These are phyloP conservation scores for Lipomyces spencermartinsiae DNA, from an alignment of 805 yeast genomes.

Conservation along the genomic window DNA sequence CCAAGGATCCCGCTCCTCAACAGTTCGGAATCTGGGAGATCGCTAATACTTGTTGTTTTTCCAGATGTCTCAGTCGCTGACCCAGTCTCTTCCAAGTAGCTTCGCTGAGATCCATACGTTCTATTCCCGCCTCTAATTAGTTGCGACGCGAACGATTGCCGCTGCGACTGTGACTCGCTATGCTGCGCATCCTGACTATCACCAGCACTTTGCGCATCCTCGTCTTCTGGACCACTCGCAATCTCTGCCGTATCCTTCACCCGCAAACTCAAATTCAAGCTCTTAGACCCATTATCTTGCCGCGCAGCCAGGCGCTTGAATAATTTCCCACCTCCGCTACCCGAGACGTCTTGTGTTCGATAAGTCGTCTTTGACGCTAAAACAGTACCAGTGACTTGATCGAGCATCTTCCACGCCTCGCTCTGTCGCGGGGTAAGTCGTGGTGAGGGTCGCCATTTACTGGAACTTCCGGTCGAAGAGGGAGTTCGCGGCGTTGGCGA, in stretches of 20 bases:
- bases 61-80: neutral
- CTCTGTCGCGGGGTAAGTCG: constrained; percentile 20
- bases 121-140: constrained; percentile 15
- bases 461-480: neutral
- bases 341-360: neutral
- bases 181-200: neutral
- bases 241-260: neutral
- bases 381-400: constrained; percentile 9
- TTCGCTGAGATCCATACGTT: constrained; percentile 34
- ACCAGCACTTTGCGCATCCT: neutral
- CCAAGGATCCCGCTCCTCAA: constrained; percentile 8
- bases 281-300: constrained; percentile 7
- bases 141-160: constrained; percentile 5
- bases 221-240: neutral
- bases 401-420: constrained; percentile 26
- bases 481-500: constrained; percentile 11
- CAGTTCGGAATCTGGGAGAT: constrained; percentile 23
- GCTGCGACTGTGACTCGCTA: neutral
- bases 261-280: neutral
- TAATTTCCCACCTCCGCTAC: constrained; percentile 14
- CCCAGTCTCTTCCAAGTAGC: constrained; percentile 28
- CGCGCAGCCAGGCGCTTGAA: constrained; percentile 13
- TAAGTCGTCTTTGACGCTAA: neutral
- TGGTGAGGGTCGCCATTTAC: constrained; percentile 13
- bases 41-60: constrained; percentile 10